A percentile compares a stretch with the other conserved stretches of the same genome.
These are phyloP conservation scores for Fusarium phyllophilum DNA, from an alignment of 2,329 filamentous ascomycete species.

Conservation along the genomic window DNA sequence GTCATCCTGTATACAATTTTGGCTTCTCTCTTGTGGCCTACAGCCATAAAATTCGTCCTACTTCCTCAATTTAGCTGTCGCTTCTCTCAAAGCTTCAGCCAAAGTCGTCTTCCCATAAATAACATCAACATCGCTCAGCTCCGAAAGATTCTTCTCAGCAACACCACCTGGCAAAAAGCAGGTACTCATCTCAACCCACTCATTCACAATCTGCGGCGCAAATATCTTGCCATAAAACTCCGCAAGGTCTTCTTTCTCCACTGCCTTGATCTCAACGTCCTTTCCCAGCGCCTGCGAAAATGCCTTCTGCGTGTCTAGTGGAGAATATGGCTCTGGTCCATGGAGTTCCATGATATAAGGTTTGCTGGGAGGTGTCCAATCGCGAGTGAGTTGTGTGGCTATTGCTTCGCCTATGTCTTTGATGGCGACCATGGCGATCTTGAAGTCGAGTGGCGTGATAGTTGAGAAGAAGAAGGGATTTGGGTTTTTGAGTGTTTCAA, in stretches of 20 bases:
- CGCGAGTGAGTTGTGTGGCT: slow-evolving; percentile 40
- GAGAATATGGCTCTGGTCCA: slow-evolving; percentile 44
- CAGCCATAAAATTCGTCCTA: too few relatives aligned
- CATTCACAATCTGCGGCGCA: slow-evolving; percentile 34
- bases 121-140: slow-evolving; percentile 23
- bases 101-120: slow-evolving; percentile 38
- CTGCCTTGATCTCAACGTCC: slow-evolving; percentile 40
- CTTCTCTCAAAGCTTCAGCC: slow-evolving; percentile 22
- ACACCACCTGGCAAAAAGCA: slow-evolving; percentile 44
- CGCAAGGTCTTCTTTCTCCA: slow-evolving; percentile 41
- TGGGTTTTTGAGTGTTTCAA: slow-evolving; percentile 41
- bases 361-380: slow-evolving; percentile 21
- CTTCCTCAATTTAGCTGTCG: neutral
- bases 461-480: slow-evolving; percentile 49
- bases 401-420: slow-evolving; percentile 41
- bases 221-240: slow-evolving; percentile 38
- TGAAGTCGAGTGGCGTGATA: slow-evolving; percentile 47
- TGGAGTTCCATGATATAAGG: slow-evolving; percentile 48
- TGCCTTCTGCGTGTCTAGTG: slow-evolving; percentile 44
- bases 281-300: slow-evolving; percentile 43
- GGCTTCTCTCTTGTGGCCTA: too few relatives aligned
- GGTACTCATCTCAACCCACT: slow-evolving; percentile 47
- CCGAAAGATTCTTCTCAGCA: slow-evolving; percentile 27
- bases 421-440: slow-evolving; percentile 47
- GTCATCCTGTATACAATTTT: accelerated